A percentile compares a stretch with the other conserved stretches of the same genome.
phyloP scores from a whole-genome alignment of 805 yeast species.

The Lachancea sp. region DNA sequence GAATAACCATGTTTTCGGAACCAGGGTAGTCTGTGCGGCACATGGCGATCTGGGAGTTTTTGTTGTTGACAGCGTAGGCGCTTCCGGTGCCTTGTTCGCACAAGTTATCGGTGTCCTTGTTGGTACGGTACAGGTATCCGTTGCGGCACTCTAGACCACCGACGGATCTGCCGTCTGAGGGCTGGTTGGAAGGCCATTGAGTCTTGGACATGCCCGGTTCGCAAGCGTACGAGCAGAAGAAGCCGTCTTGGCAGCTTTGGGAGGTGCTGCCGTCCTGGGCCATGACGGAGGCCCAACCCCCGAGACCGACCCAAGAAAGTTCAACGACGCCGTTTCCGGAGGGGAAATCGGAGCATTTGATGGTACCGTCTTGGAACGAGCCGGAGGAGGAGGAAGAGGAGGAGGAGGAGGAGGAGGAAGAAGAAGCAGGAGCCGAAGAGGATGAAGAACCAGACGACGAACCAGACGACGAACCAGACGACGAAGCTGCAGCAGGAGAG shows the following conservation, averaged over 20 bases:
- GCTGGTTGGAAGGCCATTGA: slow-evolving; percentile 92
- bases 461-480: slow-evolving; percentile 17
- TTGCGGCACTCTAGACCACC: slow-evolving; percentile 87
- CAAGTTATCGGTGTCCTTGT: slow-evolving; percentile 56
- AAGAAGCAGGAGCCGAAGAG: slow-evolving; percentile 17
- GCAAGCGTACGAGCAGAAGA: slow-evolving; percentile 96
- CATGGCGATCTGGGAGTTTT: slow-evolving; percentile 66
- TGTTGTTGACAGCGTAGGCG: slow-evolving; percentile 62
- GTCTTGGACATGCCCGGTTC: slow-evolving; percentile 99
- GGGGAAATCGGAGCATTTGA: slow-evolving; percentile 64
- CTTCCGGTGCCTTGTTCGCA: slow-evolving; percentile 82
- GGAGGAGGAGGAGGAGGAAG: slow-evolving; percentile 19
- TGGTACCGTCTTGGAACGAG: slow-evolving; percentile 63
- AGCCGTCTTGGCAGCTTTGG: slow-evolving; percentile 72
- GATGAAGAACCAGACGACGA: slow-evolving; percentile 20
- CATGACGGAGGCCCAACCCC: slow-evolving; percentile 43
- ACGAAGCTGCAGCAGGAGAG: slow-evolving; percentile 15
- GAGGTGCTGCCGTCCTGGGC: slow-evolving; percentile 47
- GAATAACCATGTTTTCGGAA: slow-evolving; percentile 95
- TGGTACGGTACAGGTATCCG: slow-evolving; percentile 81
- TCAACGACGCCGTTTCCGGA: slow-evolving; percentile 67
- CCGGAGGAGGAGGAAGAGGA: slow-evolving; percentile 35
- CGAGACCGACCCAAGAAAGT: slow-evolving; percentile 48
- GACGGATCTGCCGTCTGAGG: slow-evolving; percentile 79
- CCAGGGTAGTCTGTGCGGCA: slow-evolving; percentile 99